A percentile compares a stretch with the other conserved stretches of the same genome.
These are phyloP conservation scores for Eimeria sp. DNA, from an alignment of 169 alveolate genomes.

Conservation along the genomic window DNA sequence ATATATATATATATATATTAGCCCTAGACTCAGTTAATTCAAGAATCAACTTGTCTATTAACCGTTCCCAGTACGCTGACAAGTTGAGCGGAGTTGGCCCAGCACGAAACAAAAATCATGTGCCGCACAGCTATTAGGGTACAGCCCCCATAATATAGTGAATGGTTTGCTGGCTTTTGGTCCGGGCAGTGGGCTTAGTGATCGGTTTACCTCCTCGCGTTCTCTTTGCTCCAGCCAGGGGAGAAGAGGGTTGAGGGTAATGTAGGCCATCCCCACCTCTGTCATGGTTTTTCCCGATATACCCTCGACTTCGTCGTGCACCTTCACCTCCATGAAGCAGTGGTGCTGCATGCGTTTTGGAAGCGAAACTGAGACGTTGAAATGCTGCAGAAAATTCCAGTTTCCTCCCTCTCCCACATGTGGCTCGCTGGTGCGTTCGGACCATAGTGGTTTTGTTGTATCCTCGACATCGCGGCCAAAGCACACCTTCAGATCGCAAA, in stretches of 20 bases:
- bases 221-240: slow-evolving; percentile 92
- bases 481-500: slow-evolving; percentile 81
- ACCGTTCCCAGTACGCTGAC: background rate
- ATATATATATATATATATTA: no score
- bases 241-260: slow-evolving; percentile 89
- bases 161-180: background rate
- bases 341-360: slow-evolving; percentile 94
- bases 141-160: background rate
- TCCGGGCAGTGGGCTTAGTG: no score
- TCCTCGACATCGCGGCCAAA: slow-evolving; percentile 92
- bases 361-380: slow-evolving; percentile 86
- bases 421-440: slow-evolving; percentile 89
- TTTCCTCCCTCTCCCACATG: slow-evolving; percentile 86
- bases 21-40: background rate
- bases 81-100: background rate
- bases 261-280: slow-evolving; percentile 90
- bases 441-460: slow-evolving; percentile 90
- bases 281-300: slow-evolving; percentile 80
- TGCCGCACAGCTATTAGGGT: background rate
- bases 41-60: no score
- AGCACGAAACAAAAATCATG: background rate
- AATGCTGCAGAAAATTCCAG: slow-evolving; percentile 87
- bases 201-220: slow-evolving; percentile 82
- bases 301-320: slow-evolving; percentile 73
- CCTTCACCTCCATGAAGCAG: slow-evolving; percentile 88